Evolutionary conservation across 805 yeast genomes (phyloP), one percentile per base, ranked within the genome.

Genomic region (Soucietia sequanensis): DNA sequence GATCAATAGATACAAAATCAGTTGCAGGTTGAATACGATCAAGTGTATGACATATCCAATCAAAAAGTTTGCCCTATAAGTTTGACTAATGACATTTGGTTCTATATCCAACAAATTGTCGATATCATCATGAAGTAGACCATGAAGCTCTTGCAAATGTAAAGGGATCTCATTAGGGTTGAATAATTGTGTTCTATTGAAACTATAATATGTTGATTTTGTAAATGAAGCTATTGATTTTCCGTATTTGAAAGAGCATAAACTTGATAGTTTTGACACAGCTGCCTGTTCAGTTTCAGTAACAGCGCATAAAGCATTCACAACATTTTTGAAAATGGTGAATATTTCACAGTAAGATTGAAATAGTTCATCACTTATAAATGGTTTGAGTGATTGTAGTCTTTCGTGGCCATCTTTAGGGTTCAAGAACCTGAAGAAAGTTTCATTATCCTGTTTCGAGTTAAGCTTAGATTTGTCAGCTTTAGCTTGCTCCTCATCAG

Each of bases 51-150:
- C 31, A 38, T 67, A 67, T 2, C 71, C 71, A 3, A 57, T 25
- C 10, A 65, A 36, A 7, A 65, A 38, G 16, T 54, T 58, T 12
- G 33, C 28, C 17, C 56, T 48, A 38, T 62, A 50, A 0, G 35
- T 15, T 5, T 31, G 29, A n/a, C 48, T 45, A 7, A 62, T 39
- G 8, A 47, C 21, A 9, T 29, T 23, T 1, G 70, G 70, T 23
- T 62, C 65, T 43, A 60, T 43, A 20, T 44, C 54, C 7, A 67
- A 50, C 70, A 70, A 66, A 9, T 42, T 47, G 35, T 64, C 69
- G 2, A 66, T 55, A 31, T 63, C 69, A 27, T 62, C 62, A 8
- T 49, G 38, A 16, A 65, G 47, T 11, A 47, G 43, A 4, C 46
- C 42, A 21, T 53, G 50, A 37, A 48, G 51, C 21, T 41, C 31